A percentile compares a stretch with the other conserved stretches of the same genome.
phyloP scores from a whole-genome alignment of 176 grass and related monocot species.

The Zea mays region Zm-B73-REFERENCE-NAM-5.0 NC_050097.1:3681501-3682000 shows the following conservation, averaged over 20 bases:
- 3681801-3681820: background rate
- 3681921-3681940: background rate
- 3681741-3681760: background rate
- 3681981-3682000: slow-evolving; percentile 79
- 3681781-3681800: background rate
- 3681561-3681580: too few species aligned
- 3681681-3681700: too few species aligned
- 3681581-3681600: background rate
- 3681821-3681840: background rate
- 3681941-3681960: slow-evolving; percentile 19
- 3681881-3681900: background rate
- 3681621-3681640: too few species aligned
- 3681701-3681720: too few species aligned
- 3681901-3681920: background rate
- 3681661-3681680: background rate
- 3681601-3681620: too few species aligned
- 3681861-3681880: background rate
- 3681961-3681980: slow-evolving; percentile 91
- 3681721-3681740: too few species aligned
- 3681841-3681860: background rate
- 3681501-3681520: background rate
- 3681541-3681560: too few species aligned
- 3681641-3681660: background rate
- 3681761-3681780: background rate
- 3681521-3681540: background rate